Evolutionary conservation across 139 green algal genomes (phyloP).

Genomic region (Marvania coccoides): DNA sequence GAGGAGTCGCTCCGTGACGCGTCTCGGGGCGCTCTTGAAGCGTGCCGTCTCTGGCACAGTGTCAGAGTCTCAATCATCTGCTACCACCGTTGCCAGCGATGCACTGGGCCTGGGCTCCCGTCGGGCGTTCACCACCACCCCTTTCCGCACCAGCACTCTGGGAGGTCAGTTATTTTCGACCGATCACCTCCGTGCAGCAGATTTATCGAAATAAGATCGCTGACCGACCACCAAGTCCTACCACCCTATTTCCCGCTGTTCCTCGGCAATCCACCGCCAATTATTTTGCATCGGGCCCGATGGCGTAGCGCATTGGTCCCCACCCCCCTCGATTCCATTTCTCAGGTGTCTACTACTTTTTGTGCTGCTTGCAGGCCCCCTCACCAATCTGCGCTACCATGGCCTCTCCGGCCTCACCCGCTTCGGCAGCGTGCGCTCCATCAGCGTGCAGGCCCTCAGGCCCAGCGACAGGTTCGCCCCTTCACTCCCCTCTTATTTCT

Average conservation of each 20-base stretch:
- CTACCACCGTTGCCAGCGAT: too few species aligned
- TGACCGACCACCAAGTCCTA: too few species aligned
- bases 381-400: background rate
- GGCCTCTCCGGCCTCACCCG: background rate
- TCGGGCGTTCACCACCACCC: background rate
- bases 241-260: background rate
- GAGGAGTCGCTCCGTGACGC: constrained; percentile 3
- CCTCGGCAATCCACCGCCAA: background rate
- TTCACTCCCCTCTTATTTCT: too few species aligned
- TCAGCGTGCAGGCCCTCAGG: constrained; percentile 61
- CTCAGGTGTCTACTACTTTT: too few species aligned
- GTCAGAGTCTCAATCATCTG: too few species aligned
- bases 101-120: too few species aligned
- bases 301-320: too few species aligned
- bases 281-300: background rate
- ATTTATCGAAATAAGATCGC: too few species aligned
- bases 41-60: background rate
- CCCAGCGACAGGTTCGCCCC: constrained; percentile 67
- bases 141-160: background rate
- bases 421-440: constrained; percentile 38
- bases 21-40: background rate
- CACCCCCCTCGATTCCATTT: too few species aligned
- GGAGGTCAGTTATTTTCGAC: background rate
- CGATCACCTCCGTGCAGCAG: background rate
- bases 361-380: background rate